A percentile compares a stretch with the other conserved stretches of the same genome.
These are phyloP conservation scores for Eutrema japonicum DNA, from an alignment of 345 rosid genomes.

Conservation along the genomic window DNA sequence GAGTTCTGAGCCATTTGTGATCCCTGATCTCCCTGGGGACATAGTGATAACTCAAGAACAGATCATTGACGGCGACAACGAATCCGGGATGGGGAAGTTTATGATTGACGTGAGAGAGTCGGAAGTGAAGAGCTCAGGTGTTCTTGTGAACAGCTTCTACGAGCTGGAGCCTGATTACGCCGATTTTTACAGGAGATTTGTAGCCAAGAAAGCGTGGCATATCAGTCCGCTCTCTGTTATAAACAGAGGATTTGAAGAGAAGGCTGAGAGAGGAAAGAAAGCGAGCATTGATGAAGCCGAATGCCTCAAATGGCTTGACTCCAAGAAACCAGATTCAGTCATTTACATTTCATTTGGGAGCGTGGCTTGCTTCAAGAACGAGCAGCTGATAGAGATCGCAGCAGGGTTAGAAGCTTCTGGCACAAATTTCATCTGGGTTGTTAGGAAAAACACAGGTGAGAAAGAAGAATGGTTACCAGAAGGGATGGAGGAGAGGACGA, in stretches of 20 bases:
- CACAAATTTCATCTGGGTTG: slow-evolving; percentile 35
- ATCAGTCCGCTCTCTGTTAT: slow-evolving; percentile 36
- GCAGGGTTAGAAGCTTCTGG: slow-evolving; percentile 38
- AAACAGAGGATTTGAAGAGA: slow-evolving; percentile 45
- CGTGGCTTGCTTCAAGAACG: slow-evolving; percentile 37
- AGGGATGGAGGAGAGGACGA: slow-evolving; percentile 47
- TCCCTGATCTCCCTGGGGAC: slow-evolving; percentile 48
- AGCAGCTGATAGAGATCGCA: slow-evolving; percentile 39
- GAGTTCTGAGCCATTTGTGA: slow-evolving; percentile 47
- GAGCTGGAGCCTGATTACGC: slow-evolving; percentile 68
- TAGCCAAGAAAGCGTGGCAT: slow-evolving; percentile 32
- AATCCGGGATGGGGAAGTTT: slow-evolving; percentile 27
- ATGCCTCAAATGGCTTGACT: slow-evolving; percentile 59
- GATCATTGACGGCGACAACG: neutral
- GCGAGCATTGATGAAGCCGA: slow-evolving; percentile 39
- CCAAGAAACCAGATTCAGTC: slow-evolving; percentile 54
- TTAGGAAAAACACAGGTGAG: slow-evolving; percentile 28
- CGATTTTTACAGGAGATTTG: slow-evolving; percentile 46
- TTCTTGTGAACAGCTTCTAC: slow-evolving; percentile 68
- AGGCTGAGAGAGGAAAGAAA: slow-evolving; percentile 47
- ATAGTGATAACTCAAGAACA: slow-evolving; percentile 48
- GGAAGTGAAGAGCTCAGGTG: slow-evolving; percentile 58
- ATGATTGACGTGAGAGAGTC: slow-evolving; percentile 39
- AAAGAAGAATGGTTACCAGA: slow-evolving; percentile 45
- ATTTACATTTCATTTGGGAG: slow-evolving; percentile 64